These are phyloP conservation scores for Komagataella phaffii DNA, from an alignment of 805 yeast species.

Conservation along the genomic window DNA sequence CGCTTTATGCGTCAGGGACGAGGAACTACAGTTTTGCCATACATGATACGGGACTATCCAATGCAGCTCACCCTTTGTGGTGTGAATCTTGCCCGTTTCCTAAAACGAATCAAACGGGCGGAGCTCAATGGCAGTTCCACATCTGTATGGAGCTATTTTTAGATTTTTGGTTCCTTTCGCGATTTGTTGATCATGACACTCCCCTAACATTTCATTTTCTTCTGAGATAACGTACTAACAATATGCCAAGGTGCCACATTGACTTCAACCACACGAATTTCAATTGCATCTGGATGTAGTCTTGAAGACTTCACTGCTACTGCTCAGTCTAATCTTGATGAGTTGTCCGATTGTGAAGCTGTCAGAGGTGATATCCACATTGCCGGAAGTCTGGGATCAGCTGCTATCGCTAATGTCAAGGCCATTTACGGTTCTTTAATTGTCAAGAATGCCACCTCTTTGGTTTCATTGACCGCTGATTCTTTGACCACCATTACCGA, in stretches of 20 bases:
- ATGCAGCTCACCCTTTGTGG: not conserved
- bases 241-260: conserved; percentile 32
- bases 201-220: not conserved
- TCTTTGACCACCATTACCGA: conserved; percentile 64
- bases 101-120: not conserved
- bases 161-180: not conserved
- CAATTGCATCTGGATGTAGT: conserved; percentile 50
- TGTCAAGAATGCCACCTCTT: conserved; percentile 49
- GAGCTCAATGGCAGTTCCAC: not conserved
- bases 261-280: conserved; percentile 30
- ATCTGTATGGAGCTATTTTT: not conserved
- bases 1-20: not conserved
- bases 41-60: not conserved
- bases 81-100: conserved; percentile 3
- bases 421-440: conserved; percentile 66
- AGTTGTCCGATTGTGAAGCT: conserved; percentile 59
- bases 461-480: conserved; percentile 66
- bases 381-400: conserved; percentile 48
- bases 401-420: conserved; percentile 62
- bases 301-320: conserved; percentile 61
- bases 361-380: conserved; percentile 71
- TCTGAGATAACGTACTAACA: conserved; percentile 1
- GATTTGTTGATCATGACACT: not conserved
- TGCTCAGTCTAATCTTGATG: conserved; percentile 67
- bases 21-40: not conserved